A percentile compares a stretch with the other conserved stretches of the same genome.
Evolutionary conservation across 179 eudicot species (phyloP).

Genomic region (Spergularia azorica): DNA sequence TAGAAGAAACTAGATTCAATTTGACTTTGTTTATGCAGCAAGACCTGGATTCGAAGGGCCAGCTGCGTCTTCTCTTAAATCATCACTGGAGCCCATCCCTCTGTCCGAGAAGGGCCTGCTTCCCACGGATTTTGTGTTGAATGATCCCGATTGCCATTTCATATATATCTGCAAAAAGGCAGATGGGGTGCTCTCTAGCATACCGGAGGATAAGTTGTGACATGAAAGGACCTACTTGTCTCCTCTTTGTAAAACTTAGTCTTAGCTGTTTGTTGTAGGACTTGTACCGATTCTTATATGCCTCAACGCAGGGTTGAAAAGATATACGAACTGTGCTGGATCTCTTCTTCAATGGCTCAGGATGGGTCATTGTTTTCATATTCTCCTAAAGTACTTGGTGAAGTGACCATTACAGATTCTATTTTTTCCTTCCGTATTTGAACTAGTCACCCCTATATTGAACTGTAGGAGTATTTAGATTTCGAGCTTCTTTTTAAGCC

Average conservation of each 20-base stretch:
- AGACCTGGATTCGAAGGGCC: constrained; percentile 73
- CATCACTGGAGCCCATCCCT: constrained; percentile 63
- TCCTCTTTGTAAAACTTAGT: not conserved
- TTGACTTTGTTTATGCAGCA: constrained; percentile 47
- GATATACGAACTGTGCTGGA: too few species aligned
- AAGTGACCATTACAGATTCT: too few species aligned
- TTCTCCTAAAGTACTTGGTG: too few species aligned
- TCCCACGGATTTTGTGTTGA: constrained; percentile 56
- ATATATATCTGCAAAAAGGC: constrained; percentile 69
- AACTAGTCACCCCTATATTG: too few species aligned
- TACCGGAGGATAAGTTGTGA: constrained; percentile 34
- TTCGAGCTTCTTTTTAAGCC: too few species aligned
- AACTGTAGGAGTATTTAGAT: too few species aligned
- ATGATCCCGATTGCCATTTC: constrained; percentile 90
- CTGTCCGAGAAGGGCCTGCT: constrained; percentile 63
- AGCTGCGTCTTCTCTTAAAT: constrained; percentile 42
- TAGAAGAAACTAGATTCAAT: not conserved
- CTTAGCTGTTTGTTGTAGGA: constrained; percentile 12
- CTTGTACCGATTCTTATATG: constrained; percentile 6
- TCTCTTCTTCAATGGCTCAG: too few species aligned
- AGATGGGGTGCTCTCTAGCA: constrained; percentile 36
- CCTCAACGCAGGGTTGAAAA: too few species aligned
- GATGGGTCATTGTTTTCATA: too few species aligned
- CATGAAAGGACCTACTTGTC: not conserved
- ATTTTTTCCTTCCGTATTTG: too few species aligned